Conservation (phyloP, 495 filamentous ascomycete genomes). For the Penicillium coffeae region DNA sequence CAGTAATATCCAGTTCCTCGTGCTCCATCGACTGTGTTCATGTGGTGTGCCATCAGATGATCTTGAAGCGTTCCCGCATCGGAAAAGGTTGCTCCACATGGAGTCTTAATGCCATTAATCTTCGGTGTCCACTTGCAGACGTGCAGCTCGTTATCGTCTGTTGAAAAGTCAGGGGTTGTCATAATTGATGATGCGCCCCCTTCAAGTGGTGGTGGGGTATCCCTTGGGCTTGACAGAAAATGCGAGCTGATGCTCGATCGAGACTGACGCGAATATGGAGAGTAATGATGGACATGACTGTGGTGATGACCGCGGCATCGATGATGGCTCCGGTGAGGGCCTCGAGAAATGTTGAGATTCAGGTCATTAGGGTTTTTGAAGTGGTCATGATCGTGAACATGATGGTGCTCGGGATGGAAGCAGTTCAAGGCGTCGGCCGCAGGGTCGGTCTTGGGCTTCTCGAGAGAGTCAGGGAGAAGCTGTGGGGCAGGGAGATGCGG, state of each 20-base stretch:
- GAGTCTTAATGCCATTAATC: conserved; percentile 25
- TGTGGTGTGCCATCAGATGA: conserved; percentile 39
- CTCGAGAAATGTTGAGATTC: conserved; percentile 18
- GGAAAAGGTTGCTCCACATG: conserved; percentile 35
- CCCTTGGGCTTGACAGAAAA: conserved; percentile 36
- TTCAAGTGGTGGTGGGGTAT: conserved; percentile 44
- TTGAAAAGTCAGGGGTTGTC: conserved; percentile 37
- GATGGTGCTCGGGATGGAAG: conserved; percentile 26
- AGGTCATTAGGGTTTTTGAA: conserved; percentile 31
- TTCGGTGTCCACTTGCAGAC: conserved; percentile 37
- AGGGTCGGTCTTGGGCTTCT: conserved; percentile 12
- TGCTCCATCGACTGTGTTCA: conserved; percentile 39
- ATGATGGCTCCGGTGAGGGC: conserved; percentile 38
- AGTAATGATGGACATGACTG: conserved; percentile 35
- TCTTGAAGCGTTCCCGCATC: conserved; percentile 40
- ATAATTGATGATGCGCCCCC: conserved; percentile 35
- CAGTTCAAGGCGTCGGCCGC: conserved; percentile 23
- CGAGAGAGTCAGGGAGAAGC: conserved; percentile 8
- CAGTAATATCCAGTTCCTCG: conserved; percentile 48
- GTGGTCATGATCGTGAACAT: conserved; percentile 17
- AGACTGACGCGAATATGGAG: conserved; percentile 41
- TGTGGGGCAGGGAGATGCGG: conserved; percentile 24
- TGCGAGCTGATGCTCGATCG: conserved; percentile 43
- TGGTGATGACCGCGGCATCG: conserved; percentile 35
- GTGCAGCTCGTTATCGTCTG: conserved; percentile 31